These are phyloP conservation scores for Ambrosiella xylebori DNA, from an alignment of 2,329 filamentous ascomycete genomes.

Conservation along the genomic window DNA sequence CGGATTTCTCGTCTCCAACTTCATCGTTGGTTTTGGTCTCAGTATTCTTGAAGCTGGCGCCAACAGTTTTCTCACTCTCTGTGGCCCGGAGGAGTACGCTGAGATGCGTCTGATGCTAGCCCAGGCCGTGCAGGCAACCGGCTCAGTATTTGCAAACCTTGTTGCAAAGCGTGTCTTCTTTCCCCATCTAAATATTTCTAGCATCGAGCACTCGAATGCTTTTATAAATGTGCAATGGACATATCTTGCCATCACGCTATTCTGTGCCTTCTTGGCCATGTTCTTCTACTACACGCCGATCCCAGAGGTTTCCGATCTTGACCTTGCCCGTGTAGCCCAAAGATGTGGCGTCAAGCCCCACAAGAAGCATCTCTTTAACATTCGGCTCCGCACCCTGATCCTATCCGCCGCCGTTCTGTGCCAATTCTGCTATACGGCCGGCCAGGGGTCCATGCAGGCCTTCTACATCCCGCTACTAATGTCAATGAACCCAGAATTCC, in stretches of 20 bases:
- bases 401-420: conserved; percentile 56
- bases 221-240: conserved; percentile 70
- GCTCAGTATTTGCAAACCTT: conserved; percentile 53
- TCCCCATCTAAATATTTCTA: conserved; percentile 28
- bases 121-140: conserved; percentile 61
- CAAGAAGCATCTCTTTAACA: conserved; percentile 30
- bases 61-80: conserved; percentile 56
- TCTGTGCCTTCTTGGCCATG: conserved; percentile 52
- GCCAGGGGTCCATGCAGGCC: conserved; percentile 49
- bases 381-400: conserved; percentile 34
- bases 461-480: conserved; percentile 39
- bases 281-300: conserved; percentile 54
- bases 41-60: conserved; percentile 65
- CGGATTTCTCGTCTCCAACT: conserved; percentile 57
- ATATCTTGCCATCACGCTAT: conserved; percentile 62
- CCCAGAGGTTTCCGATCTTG: conserved; percentile 40
- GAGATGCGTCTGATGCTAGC: conserved; percentile 61
- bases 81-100: conserved; percentile 54
- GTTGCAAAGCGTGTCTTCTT: conserved; percentile 64
- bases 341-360: conserved; percentile 32
- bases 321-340: conserved; percentile 32
- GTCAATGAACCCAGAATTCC: conserved; percentile 19
- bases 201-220: conserved; percentile 29
- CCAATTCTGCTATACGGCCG: conserved; percentile 65
- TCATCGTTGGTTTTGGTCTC: conserved; percentile 62